Percentiles rank a stretch among this genome's conserved stretches.
phyloP scores from a whole-genome alignment of 148 eudicot species.

The Silene uniflora region DNA sequence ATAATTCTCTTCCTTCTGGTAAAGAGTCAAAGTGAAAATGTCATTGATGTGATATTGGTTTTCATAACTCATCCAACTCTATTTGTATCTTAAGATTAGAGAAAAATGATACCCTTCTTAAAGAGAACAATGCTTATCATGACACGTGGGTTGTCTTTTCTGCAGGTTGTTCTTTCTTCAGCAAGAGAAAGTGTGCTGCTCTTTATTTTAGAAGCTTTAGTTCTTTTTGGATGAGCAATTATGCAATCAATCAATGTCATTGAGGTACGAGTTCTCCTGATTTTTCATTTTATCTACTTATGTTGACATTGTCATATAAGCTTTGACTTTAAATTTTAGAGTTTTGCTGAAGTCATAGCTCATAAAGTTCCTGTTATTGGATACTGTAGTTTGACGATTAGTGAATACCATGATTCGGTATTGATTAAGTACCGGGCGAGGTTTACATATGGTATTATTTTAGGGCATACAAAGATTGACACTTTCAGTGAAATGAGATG shows the following conservation, averaged over 20 bases:
- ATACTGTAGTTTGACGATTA: background rate
- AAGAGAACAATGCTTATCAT: background rate
- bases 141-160: background rate
- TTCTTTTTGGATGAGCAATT: slow-evolving; percentile 70
- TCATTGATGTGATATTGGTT: slow-evolving; percentile 48
- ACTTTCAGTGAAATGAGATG: too few relatives aligned
- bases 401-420: too few relatives aligned
- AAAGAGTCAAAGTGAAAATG: slow-evolving; percentile 50
- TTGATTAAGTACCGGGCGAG: too few relatives aligned
- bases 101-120: background rate
- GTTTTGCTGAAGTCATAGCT: background rate
- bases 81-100: background rate
- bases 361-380: background rate
- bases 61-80: background rate
- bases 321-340: background rate
- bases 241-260: slow-evolving; percentile 77
- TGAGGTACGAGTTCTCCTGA: slow-evolving; percentile 46
- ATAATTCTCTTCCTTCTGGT: slow-evolving; percentile 78
- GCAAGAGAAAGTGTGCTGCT: slow-evolving; percentile 47
- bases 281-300: background rate
- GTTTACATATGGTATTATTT: too few relatives aligned
- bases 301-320: background rate
- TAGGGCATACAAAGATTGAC: too few relatives aligned
- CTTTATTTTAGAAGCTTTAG: slow-evolving; percentile 42
- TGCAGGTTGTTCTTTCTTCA: slow-evolving; percentile 58